These are phyloP conservation scores for Epichloe sp. DNA, from an alignment of 2,329 filamentous ascomycete genomes.

Conservation along the genomic window DNA sequence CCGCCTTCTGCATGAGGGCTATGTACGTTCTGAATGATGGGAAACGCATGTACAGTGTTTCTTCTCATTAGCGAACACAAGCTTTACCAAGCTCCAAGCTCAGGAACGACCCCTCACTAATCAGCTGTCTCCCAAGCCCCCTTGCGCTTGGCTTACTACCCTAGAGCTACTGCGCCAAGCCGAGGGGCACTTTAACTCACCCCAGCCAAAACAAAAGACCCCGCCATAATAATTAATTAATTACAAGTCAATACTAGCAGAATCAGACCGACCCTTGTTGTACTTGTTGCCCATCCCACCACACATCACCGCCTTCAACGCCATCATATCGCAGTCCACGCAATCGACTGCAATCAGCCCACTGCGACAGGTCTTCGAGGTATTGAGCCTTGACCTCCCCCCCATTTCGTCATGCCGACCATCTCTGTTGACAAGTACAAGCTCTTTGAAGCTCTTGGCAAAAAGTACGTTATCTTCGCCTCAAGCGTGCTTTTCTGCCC, in stretches of 20 bases:
- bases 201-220: neutral
- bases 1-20: no score
- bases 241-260: neutral
- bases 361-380: constrained; percentile 4
- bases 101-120: no score
- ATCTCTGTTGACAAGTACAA: constrained; percentile 93
- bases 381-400: constrained; percentile 10
- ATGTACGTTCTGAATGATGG: no score
- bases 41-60: no score
- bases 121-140: no score
- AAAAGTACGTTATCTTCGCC: constrained; percentile 46
- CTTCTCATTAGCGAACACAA: no score
- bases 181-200: neutral
- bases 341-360: neutral
- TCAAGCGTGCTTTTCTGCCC: constrained; percentile 8
- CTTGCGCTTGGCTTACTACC: no score
- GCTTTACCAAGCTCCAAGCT: no score
- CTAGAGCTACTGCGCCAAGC: no score
- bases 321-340: neutral
- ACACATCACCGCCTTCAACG: constrained; percentile 3
- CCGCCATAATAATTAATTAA: constrained; percentile 4
- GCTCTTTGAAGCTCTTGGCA: constrained; percentile 84
- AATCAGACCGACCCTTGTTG: neutral
- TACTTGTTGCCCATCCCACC: constrained; percentile 5
- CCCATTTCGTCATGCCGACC: constrained; percentile 62